Conservation (phyloP, 129 eudicot species). For the Smallanthus sonchifolius region DNA sequence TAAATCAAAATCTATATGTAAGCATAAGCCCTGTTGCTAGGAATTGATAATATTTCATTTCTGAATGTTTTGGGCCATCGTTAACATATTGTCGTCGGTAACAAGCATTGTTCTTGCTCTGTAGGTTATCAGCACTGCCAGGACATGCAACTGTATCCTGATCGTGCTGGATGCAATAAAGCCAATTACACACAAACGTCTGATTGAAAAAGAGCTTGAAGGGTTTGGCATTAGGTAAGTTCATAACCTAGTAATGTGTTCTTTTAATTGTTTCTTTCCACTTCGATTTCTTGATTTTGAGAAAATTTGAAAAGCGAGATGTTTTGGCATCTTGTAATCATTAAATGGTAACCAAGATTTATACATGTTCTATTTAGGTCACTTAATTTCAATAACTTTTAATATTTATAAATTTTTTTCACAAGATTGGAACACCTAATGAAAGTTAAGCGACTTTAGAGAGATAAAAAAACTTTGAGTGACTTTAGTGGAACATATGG, state of each 20-base stretch:
- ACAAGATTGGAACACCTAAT: no score
- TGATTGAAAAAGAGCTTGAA: conserved; percentile 93
- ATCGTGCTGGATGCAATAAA: conserved; percentile 96
- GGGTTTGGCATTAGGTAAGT: conserved; percentile 95
- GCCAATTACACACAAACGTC: conserved; percentile 93
- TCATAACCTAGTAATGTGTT: background rate
- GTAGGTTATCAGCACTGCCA: conserved; percentile 99
- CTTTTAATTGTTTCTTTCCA: background rate
- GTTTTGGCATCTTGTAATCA: background rate
- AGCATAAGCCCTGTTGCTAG: conserved; percentile 4
- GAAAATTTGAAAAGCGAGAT: background rate
- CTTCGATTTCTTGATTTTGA: background rate
- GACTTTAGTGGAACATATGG: no score
- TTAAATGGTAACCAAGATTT: no score
- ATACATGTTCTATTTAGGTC: no score
- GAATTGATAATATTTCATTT: background rate
- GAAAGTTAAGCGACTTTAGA: no score
- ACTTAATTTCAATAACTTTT: no score
- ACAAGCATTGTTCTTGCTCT: background rate
- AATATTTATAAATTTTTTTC: no score
- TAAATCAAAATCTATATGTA: background rate
- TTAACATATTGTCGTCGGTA: background rate
- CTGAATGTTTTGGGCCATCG: background rate
- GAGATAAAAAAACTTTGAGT: no score
- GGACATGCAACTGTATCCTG: conserved; percentile 91